Evolutionary conservation across 75 land plant species (phyloP), one percentile per base, ranked within the genome.

Genomic region (Cunninghamia lanceolata): DNA sequence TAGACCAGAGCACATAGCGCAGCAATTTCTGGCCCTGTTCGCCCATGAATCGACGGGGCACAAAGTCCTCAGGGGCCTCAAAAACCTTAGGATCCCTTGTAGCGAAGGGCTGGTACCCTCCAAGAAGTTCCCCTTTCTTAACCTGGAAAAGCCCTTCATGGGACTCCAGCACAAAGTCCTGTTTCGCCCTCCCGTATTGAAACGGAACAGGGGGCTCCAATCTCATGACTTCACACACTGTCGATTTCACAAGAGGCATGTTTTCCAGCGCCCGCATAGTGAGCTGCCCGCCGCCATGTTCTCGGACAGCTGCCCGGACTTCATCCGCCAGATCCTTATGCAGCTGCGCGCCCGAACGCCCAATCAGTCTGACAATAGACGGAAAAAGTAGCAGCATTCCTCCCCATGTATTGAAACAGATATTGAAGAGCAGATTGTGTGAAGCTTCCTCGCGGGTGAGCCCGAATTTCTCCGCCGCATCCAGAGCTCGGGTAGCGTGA

Each of bases 361-460:
- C 92, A 1, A 91, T 63, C 13, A 85, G 46, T 6, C 52, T 52
- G 1, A 96, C 15, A 40, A 96, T 45, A 1, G 78, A 14, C 10
- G 98, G 99, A 50, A 96, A 85, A 73, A 93, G 90, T 34, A 93
- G 39, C 16, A 89, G 86, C 87, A 94, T 89, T 25, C 99, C 99
- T 5, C 99, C 99, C 84, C 89, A 96, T n/a, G 96, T 94, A 56
- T 97, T 97, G 92, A 97, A 97, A 19, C 95, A 91, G 17, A 94
- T 82, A 11, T 91, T 84, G 89, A 94, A 97, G 42, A 96, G 46
- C 36, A 94, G 89, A 66, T 97, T 96, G 82, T 94, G 92, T 19
- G 89, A 82, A 52, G 93, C 88, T 81, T 92, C 94, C 32, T 90
- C 90, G 4, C 91, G 66, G 36, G 43, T 80, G 35, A 93, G 17